Conservation (phyloP, 179 eudicot species). For the Drosera spatulata region DNA sequence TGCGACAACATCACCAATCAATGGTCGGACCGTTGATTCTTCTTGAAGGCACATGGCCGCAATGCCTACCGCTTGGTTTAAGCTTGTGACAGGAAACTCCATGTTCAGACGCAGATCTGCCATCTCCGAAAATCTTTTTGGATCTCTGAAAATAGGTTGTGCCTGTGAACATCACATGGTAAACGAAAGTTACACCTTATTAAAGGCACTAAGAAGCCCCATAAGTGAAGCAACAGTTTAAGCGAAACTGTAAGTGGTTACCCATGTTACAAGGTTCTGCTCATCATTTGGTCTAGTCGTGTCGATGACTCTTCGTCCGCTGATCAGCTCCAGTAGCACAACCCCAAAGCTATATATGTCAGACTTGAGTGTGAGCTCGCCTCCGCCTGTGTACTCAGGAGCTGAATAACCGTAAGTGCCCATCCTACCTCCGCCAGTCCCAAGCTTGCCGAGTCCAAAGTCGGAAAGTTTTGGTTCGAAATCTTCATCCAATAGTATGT, state of each 20-base stretch:
- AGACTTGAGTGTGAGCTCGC: conserved; percentile 37
- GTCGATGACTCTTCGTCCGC: conserved; percentile 35
- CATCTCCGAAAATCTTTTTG: conserved; percentile 51
- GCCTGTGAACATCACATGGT: conserved; percentile 21
- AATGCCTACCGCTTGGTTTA: conserved; percentile 66
- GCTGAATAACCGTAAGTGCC: conserved; percentile 44
- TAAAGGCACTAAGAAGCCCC: too few species aligned
- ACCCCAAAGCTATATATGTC: conserved; percentile 46
- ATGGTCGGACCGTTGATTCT: conserved; percentile 54
- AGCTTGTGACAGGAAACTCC: conserved; percentile 32
- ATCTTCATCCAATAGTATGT: conserved; percentile 25
- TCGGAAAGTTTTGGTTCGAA: conserved; percentile 39
- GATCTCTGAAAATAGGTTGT: conserved; percentile 55
- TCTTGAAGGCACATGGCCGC: conserved; percentile 71
- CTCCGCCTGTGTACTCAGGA: conserved; percentile 38
- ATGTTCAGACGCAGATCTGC: conserved; percentile 46
- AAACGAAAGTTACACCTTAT: too few species aligned
- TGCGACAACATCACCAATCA: conserved; percentile 42
- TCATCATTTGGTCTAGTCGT: conserved; percentile 38
- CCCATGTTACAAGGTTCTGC: conserved; percentile 48
- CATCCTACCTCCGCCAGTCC: conserved; percentile 35
- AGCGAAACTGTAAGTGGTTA: conserved; percentile 1
- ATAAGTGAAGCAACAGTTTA: too few species aligned
- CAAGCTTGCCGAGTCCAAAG: conserved; percentile 33
- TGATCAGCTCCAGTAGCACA: conserved; percentile 32